These are phyloP conservation scores for Deuterostichococcus epilithicus DNA, from an alignment of 139 green algal genomes.

Conservation along the genomic window DNA sequence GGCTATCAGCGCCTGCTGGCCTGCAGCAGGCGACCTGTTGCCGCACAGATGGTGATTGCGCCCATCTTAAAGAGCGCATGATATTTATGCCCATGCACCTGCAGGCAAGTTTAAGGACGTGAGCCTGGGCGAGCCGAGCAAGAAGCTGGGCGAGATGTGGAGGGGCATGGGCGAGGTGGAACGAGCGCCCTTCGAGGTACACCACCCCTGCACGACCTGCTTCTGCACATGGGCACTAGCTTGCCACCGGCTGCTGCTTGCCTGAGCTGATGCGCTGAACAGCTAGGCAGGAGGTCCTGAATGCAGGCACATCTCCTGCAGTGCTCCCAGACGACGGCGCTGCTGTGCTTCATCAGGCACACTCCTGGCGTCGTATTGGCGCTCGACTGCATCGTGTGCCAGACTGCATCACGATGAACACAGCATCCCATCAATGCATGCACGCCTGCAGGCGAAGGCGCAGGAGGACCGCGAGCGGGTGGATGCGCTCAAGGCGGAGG, in stretches of 20 bases:
- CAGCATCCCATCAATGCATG: too few species aligned
- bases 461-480: constrained; percentile 18
- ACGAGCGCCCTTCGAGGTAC: constrained; percentile 19
- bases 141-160: constrained; percentile 25
- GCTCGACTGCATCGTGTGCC: too few species aligned
- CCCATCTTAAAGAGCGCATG: too few species aligned
- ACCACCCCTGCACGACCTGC: too few species aligned
- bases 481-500: neutral
- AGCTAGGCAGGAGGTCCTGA: neutral
- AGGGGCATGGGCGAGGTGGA: constrained; percentile 12
- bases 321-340: neutral
- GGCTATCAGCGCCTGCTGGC: neutral
- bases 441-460: constrained; percentile 4
- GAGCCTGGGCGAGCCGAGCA: constrained; percentile 14
- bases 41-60: neutral
- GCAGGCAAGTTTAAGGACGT: constrained; percentile 21
- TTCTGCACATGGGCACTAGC: neutral
- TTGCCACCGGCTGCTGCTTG: too few species aligned
- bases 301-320: too few species aligned
- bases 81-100: neutral
- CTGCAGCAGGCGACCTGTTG: neutral
- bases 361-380: too few species aligned
- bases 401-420: too few species aligned
- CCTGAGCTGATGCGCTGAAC: neutral
- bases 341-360: neutral